Conservation (phyloP, 1,139 yeast species). For the Sugiyamaella japonica region DNA sequence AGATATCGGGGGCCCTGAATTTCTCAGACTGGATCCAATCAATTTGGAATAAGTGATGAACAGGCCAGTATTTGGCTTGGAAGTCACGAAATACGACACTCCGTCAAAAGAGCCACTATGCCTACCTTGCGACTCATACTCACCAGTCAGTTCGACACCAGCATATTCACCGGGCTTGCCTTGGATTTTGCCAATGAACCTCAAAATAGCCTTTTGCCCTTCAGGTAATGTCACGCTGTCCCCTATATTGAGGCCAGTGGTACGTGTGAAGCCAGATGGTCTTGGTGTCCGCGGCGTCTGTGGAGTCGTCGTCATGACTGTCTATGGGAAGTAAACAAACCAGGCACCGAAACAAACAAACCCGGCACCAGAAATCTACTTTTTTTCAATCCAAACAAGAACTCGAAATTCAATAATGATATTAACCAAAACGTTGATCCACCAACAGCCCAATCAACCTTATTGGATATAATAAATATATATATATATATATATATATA, state of each 20-base stretch:
- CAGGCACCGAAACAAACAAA: too few species aligned
- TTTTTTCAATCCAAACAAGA: too few species aligned
- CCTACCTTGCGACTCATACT: constrained; percentile 66
- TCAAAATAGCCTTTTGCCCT: constrained; percentile 56
- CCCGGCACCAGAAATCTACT: too few species aligned
- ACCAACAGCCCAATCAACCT: too few species aligned
- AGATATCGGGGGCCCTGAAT: neutral
- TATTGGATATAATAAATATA: too few species aligned
- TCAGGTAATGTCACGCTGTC: constrained; percentile 45
- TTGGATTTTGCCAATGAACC: constrained; percentile 72
- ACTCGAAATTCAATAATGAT: too few species aligned
- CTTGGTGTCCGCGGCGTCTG: constrained; percentile 20
- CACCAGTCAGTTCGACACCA: constrained; percentile 78
- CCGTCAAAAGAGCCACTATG: constrained; percentile 72
- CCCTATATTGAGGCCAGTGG: constrained; percentile 37
- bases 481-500: too few species aligned
- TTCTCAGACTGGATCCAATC: constrained; percentile 31
- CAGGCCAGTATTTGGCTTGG: constrained; percentile 64
- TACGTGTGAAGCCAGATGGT: constrained; percentile 8
- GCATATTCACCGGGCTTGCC: constrained; percentile 81
- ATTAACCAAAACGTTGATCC: too few species aligned
- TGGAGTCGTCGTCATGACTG: constrained; percentile 9
- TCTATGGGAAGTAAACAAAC: too few species aligned
- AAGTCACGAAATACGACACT: constrained; percentile 60
- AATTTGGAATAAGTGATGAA: constrained; percentile 72